Evolutionary conservation across 441 rosid genomes (phyloP).

Genomic region (Adansonia madagascariensis): DNA sequence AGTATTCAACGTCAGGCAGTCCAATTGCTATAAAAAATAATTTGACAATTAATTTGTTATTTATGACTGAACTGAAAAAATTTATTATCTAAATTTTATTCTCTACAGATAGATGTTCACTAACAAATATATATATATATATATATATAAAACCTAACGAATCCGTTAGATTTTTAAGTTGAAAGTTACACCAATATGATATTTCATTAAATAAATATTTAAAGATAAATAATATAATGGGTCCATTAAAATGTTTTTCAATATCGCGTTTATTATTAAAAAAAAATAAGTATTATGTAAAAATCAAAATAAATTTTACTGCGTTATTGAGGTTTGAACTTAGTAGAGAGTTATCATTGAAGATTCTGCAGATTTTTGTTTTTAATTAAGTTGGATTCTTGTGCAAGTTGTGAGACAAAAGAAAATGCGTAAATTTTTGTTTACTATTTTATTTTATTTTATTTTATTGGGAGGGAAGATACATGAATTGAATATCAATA

Average conservation of each 20-base stretch:
- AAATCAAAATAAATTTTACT: no score
- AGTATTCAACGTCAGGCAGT: not conserved
- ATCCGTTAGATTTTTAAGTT: not conserved
- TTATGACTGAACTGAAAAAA: no score
- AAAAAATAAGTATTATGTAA: no score
- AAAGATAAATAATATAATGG: no score
- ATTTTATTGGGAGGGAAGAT: slow-evolving; percentile 16
- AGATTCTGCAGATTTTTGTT: not conserved
- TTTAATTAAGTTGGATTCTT: not conserved
- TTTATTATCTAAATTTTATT: not conserved
- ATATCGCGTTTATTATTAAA: no score
- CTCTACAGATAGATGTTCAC: not conserved
- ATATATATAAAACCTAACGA: not conserved
- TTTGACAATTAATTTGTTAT: no score
- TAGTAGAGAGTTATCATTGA: not conserved
- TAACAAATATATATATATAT: no score
- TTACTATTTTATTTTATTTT: not conserved
- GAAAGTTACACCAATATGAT: not conserved
- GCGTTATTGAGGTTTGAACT: no score
- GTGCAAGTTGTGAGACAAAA: slow-evolving; percentile 28
- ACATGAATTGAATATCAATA: slow-evolving; percentile 18
- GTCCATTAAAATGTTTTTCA: no score
- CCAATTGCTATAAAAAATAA: no score
- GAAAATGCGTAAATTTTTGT: not conserved
- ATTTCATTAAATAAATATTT: no score